Evolutionary conservation across 148 eudicot species (phyloP).

Genomic region (Salicornia ramosissima): DNA sequence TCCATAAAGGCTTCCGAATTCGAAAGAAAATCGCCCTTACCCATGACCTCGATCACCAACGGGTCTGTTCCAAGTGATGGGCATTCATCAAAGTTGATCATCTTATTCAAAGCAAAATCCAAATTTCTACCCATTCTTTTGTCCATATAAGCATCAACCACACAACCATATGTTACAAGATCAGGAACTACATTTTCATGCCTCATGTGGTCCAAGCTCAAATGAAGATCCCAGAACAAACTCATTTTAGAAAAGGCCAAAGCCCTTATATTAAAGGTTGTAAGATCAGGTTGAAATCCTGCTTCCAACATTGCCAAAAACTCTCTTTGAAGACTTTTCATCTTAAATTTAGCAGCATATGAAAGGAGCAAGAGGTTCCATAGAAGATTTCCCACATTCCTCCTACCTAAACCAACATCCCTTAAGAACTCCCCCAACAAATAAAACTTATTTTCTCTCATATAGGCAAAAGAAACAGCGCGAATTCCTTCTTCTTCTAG

Average conservation of each 20-base stretch:
- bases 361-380: constrained; percentile 89
- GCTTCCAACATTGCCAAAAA: constrained; percentile 72
- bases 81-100: constrained; percentile 41
- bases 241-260: constrained; percentile 82
- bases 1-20: constrained; percentile 75
- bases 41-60: constrained; percentile 72
- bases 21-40: constrained; percentile 78
- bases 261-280: constrained; percentile 69
- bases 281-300: constrained; percentile 71
- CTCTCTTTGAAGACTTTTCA: constrained; percentile 92
- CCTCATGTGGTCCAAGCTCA: constrained; percentile 84
- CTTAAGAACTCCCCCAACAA: constrained; percentile 60
- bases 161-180: constrained; percentile 92
- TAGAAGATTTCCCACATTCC: constrained; percentile 70
- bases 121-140: constrained; percentile 68
- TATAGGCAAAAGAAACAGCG: constrained; percentile 53
- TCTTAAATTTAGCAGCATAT: constrained; percentile 86
- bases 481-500: constrained; percentile 63
- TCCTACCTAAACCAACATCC: constrained; percentile 78
- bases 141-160: constrained; percentile 85
- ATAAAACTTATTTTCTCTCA: constrained; percentile 58
- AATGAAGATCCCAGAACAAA: constrained; percentile 90
- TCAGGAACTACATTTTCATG: constrained; percentile 67
- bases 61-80: constrained; percentile 54
- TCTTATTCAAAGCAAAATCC: constrained; percentile 61